A percentile compares a stretch with the other conserved stretches of the same genome.
phyloP scores from a whole-genome alignment of 176 grass and related monocot species.

The Avena sativa region DNA sequence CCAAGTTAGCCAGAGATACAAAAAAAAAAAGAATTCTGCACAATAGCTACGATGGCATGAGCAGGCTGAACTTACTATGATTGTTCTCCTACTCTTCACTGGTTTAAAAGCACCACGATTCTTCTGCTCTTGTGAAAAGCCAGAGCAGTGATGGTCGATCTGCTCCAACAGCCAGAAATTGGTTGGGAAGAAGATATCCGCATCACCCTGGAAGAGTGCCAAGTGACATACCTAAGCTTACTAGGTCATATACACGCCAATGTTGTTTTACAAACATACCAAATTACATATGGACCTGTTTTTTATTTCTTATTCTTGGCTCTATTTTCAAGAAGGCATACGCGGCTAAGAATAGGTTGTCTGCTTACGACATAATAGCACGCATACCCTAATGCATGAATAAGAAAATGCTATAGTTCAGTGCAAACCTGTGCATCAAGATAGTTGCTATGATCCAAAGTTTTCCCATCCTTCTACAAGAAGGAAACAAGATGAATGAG shows the following conservation, averaged over 20 bases:
- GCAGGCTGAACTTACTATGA: constrained; percentile 70
- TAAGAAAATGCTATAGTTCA: background rate
- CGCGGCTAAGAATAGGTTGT: background rate
- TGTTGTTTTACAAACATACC: background rate
- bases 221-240: constrained; percentile 33
- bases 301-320: background rate
- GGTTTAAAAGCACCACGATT: constrained; percentile 68
- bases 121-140: constrained; percentile 64
- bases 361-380: background rate
- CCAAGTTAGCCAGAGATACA: background rate
- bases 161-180: constrained; percentile 85
- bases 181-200: constrained; percentile 97
- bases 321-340: background rate
- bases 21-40: background rate
- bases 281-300: background rate
- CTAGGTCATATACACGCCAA: background rate
- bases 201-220: constrained; percentile 66
- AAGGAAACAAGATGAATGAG: constrained; percentile 45
- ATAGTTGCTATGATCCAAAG: constrained; percentile 71
- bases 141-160: constrained; percentile 88
- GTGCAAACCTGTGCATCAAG: constrained; percentile 87
- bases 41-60: constrained; percentile 8
- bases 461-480: constrained; percentile 86
- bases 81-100: constrained; percentile 81
- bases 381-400: background rate